Evolutionary conservation across 257 asterid species (phyloP).

Genomic region (Petrea volubilis): DNA sequence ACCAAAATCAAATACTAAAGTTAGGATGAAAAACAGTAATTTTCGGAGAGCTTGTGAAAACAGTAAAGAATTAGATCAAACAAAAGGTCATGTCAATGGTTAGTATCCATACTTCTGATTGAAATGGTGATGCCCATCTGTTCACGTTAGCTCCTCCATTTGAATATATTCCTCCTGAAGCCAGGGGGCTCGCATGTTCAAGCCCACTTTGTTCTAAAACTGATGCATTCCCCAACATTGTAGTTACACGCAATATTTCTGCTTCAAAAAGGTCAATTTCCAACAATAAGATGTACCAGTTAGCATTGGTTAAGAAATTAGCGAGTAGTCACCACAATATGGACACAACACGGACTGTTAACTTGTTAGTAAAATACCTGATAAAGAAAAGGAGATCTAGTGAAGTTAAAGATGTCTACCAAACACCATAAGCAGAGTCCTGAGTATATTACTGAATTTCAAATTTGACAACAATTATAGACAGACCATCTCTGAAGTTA

Average conservation of each 20-base stretch:
- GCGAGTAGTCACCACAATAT: slow-evolving; percentile 80
- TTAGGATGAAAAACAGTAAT: slow-evolving; percentile 35
- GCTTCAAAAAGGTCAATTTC: slow-evolving; percentile 99
- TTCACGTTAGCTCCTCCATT: slow-evolving; percentile 98
- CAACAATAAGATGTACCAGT: slow-evolving; percentile 98
- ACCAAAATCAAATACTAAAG: slow-evolving; percentile 36
- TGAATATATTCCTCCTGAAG: slow-evolving; percentile 96
- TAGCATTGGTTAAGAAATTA: slow-evolving; percentile 84
- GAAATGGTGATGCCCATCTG: slow-evolving; percentile 98
- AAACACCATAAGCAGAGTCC: slow-evolving; percentile 17
- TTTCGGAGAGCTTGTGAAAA: slow-evolving; percentile 45
- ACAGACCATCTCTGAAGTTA: slow-evolving; percentile 26
- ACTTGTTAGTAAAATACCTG: slow-evolving; percentile 54
- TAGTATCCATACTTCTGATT: slow-evolving; percentile 99
- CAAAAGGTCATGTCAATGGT: slow-evolving; percentile 90
- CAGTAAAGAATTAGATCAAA: slow-evolving; percentile 64
- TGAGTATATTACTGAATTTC: slow-evolving; percentile 9
- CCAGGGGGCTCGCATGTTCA: slow-evolving; percentile 99
- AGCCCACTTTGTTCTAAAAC: slow-evolving; percentile 99
- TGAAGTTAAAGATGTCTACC: slow-evolving; percentile 28
- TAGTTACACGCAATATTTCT: slow-evolving; percentile 99
- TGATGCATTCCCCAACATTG: slow-evolving; percentile 99
- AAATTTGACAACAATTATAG: neutral
- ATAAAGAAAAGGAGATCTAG: slow-evolving; percentile 10
- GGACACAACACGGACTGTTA: slow-evolving; percentile 60